Evolutionary conservation across 257 asterid species (phyloP), one percentile per base, ranked within the genome.

Genomic region (Haberlea rhodopensis): DNA sequence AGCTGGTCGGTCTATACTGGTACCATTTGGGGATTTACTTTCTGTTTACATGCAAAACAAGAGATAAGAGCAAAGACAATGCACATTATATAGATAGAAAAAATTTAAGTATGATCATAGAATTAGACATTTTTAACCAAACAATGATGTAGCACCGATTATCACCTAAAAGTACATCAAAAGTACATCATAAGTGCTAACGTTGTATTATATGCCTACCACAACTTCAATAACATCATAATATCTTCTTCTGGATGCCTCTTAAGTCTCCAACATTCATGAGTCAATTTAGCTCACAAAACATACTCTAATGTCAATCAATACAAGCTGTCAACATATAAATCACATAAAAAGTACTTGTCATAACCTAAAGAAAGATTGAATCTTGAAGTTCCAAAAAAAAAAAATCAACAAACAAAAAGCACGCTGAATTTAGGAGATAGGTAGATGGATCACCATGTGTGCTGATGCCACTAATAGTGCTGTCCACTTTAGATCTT

Each of bases 401-500:
- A 13, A 65, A 52, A 3, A 10, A 69, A 52, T 43, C 9, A 10
- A 56, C 62, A 18, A 32, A 71, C 34, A 70, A 23, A 57, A 25
- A n/a, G 27, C 45, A 57, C 6, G 56, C 15, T 28, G 55, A 16
- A 73, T 49, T 45, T 61, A 5, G 40, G 8, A 71, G 53, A 51
- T 32, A 8, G 18, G n/a, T n/a, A 7, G 55, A 40, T n/a, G 11
- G 18, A 66, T 71, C 84, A 92, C 98, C 98, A 65, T 80, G 83
- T 68, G 86, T 82, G 60, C 85, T 92, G 84, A 87, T 82, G 79
- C 98, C 98, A 81, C 96, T 92, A 66, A n/a, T 10, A 65, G 98
- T 85, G 85, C 80, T 92, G 63, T 87, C 96, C 76, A 92, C 97
- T 82, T 89, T 92, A 81, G 97, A 92, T 89, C 96, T 89, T 82